Base-by-base conservation (phyloP, 371 early-diverging fungal species). In the Mucor indicus region DNA sequence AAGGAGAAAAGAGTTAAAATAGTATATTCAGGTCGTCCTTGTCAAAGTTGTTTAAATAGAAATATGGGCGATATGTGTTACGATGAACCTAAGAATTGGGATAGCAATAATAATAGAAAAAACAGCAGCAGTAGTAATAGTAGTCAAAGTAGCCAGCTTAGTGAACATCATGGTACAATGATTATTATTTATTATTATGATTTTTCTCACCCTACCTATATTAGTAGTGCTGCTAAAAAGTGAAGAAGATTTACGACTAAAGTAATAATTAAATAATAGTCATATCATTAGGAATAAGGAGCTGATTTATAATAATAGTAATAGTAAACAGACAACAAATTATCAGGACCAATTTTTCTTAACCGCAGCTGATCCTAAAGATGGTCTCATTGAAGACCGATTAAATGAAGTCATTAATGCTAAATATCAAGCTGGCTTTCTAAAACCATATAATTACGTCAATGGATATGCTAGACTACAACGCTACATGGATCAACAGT, bases 371-470 rank as follows among this genome's bases (percentile, higher is more conserved):
- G 90, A 95, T 62, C 94, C 93, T 1, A 71, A 72, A 8, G 93
- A 92, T 54, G 90, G 88, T 6, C 77, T 87, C 11, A 64, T 80
- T 5, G 88, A 89, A 56, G 92, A 90, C 47, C 85, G 90, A 48
- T 67, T 93, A 42, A 89, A 81, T 31, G 87, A 93, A 54, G 87
- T 94, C 29, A 89, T 95, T 66, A 86, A 85, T 57, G 92, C 93
- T 21, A 96, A 96, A 64, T 92, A 87, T 56, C 90, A 94, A 48
- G 94, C 95, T 3, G 96, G 96, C 0, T 78, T 92, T 45, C 68
- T 96, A 36, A 92, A 90, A 50, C 96, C 96, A 2, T 93, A 91
- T 80, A 92, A 95, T 69, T 93, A 94, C 67, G 90, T 91, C 50
- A 87, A 79, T 62, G 89, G 90, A 1, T 96, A 96, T 67, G 78